Evolutionary conservation across 148 eudicot species (phyloP), one percentile per base, ranked within the genome.

Genomic region (Beta vulgaris): DNA sequence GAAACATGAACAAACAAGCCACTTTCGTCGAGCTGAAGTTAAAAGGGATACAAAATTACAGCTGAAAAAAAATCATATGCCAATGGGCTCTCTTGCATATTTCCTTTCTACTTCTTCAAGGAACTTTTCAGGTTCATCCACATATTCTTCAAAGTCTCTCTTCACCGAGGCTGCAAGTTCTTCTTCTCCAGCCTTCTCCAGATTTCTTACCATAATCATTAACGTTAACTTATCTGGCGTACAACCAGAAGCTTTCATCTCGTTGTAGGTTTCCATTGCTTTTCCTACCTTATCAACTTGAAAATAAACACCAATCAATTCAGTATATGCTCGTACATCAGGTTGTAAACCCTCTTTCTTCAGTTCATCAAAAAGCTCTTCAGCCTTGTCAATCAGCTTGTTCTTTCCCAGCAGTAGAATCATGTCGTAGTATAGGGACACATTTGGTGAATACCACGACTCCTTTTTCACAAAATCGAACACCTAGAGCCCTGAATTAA

Each of bases 231-330:
- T 84, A 77, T 88, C 96, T 2, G 96, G 96, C 31, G 31, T 72
- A 69, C 83, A 83, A 66, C 91, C 96, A 7, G 89, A 88, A 65
- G 84, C 76, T 77, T 87, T 91, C 92, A 91, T 84, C 76, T 57
- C 64, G 21, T 79, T 86, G 69, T 91, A 91, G 18, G 82, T 86
- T 74, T 85, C 89, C 87, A 91, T 86, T 15, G 91, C 96, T 71
- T 88, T 88, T 29, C 84, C 79, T 55, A 80, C 78, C 89, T 81
- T 82, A 60, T 81, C 81, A 43, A 78, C 89, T 57, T 79, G 85
- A 46, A 90, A 77, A 78, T 90, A 88, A 54, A 87, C 91, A 62
- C 95, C 95, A 26, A 90, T 87, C 75, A 90, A 72, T 80, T 90
- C 91, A 6, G 90, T 83, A 76, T 82, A 88, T n/a, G 88, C 88